Evolutionary conservation across 2,329 filamentous ascomycete genomes (phyloP).

Genomic region (Didymella pomorum): DNA sequence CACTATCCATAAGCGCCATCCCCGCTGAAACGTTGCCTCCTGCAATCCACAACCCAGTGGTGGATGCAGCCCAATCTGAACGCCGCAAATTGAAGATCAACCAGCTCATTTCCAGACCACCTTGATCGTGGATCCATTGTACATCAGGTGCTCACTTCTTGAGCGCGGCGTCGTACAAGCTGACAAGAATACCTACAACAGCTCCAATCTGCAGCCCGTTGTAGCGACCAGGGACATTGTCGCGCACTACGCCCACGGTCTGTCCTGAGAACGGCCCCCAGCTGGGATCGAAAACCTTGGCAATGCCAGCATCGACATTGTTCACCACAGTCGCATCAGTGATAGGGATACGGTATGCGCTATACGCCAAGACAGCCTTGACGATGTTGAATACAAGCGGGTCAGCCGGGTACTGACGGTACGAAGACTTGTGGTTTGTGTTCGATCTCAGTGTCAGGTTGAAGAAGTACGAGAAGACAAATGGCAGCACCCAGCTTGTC

Average conservation of each 20-base stretch:
- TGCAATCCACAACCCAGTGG: background rate
- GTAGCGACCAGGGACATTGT: slow-evolving; percentile 75
- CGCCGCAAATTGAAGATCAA: background rate
- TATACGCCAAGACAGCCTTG: slow-evolving; percentile 82
- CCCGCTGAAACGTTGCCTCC: background rate
- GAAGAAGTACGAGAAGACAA: slow-evolving; percentile 84
- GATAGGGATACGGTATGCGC: slow-evolving; percentile 69
- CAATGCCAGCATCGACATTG: slow-evolving; percentile 56
- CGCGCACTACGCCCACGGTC: slow-evolving; percentile 69
- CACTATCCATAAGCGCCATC: background rate
- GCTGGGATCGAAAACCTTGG: slow-evolving; percentile 55
- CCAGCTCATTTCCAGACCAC: background rate
- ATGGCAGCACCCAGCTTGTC: slow-evolving; percentile 75
- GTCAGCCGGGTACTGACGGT: slow-evolving; percentile 72
- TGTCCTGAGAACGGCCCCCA: slow-evolving; percentile 66
- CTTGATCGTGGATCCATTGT: background rate
- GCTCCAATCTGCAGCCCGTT: slow-evolving; percentile 73
- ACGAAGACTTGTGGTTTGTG: slow-evolving; percentile 53
- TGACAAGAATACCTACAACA: slow-evolving; percentile 71
- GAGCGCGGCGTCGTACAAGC: slow-evolving; percentile 80
- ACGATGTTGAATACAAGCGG: slow-evolving; percentile 89
- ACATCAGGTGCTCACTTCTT: slow-evolving; percentile 57
- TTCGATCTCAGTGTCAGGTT: slow-evolving; percentile 74
- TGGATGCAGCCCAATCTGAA: slow-evolving; percentile 2
- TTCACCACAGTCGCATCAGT: slow-evolving; percentile 27